phyloP scores from a whole-genome alignment of 2,329 filamentous ascomycete species.

The Beauveria sp. region DNA sequence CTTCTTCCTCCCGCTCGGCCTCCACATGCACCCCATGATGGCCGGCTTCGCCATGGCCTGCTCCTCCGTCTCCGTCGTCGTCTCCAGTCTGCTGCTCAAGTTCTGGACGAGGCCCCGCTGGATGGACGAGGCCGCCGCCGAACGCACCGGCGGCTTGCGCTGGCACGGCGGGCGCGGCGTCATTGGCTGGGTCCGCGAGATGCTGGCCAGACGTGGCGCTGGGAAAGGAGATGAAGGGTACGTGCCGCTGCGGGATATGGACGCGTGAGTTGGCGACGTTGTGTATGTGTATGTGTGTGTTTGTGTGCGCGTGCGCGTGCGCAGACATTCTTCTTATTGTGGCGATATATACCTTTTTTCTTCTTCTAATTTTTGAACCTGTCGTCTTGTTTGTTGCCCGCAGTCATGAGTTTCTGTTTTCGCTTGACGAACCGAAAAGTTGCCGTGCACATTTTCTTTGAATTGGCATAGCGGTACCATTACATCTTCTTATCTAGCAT shows the following conservation, averaged over 20 bases:
- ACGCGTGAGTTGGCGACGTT: constrained; percentile 20
- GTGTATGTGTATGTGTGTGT: not conserved
- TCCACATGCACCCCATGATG: constrained; percentile 85
- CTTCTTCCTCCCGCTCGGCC: constrained; percentile 81
- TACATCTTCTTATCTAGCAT: not conserved
- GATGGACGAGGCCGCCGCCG: constrained; percentile 68
- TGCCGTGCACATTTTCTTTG: not conserved
- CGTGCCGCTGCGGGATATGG: constrained; percentile 48
- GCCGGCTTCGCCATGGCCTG: constrained; percentile 91
- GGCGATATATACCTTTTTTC: not conserved
- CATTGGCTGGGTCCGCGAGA: constrained; percentile 34
- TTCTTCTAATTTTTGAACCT: not conserved
- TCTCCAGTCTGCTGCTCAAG: constrained; percentile 74
- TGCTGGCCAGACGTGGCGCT: constrained; percentile 22
- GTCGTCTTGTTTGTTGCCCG: not conserved
- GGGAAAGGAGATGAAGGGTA: constrained; percentile 47
- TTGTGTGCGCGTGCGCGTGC: too few relatives aligned
- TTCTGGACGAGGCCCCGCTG: constrained; percentile 78
- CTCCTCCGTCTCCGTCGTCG: constrained; percentile 83
- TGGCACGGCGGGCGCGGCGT: constrained; percentile 36
- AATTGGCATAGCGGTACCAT: not conserved
- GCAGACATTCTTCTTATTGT: not conserved
- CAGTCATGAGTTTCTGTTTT: not conserved
- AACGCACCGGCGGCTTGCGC: constrained; percentile 42
- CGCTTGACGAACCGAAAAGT: not conserved